Evolutionary conservation across 73 alveolate species (phyloP).

Genomic region (Symbiodinium natans): DNA sequence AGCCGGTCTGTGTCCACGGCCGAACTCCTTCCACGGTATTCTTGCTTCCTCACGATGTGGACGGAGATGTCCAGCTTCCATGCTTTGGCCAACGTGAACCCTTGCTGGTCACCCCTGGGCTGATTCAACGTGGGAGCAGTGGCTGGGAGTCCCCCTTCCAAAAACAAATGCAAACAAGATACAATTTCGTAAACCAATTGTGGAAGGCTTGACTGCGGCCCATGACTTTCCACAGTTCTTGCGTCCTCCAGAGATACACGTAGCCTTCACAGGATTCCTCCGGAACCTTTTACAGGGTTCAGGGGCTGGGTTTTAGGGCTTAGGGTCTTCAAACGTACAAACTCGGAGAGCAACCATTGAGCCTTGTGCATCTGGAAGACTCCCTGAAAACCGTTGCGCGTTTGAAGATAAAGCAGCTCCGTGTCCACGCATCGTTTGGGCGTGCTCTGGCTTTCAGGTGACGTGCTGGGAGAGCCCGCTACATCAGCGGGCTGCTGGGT

Average conservation of each 20-base stretch:
- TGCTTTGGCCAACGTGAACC: neutral
- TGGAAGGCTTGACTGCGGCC: neutral
- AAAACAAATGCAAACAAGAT: neutral
- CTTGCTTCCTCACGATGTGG: neutral
- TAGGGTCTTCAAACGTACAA: neutral
- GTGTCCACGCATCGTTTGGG: neutral
- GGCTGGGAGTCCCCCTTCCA: neutral
- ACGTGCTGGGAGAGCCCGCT: neutral
- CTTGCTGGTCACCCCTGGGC: neutral
- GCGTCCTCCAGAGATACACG: neutral
- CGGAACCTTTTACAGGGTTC: neutral
- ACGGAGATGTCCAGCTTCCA: neutral
- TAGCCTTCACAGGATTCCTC: neutral
- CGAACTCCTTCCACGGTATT: neutral
- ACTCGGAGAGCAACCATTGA: neutral
- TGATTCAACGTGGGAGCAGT: neutral
- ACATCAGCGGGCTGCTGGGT: neutral
- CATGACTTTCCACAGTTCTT: neutral
- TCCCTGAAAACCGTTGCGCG: neutral
- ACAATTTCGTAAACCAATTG: neutral
- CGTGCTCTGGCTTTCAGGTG: neutral
- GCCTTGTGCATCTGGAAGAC: neutral
- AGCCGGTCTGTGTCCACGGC: neutral
- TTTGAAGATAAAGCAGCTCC: neutral
- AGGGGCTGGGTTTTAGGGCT: neutral